Evolutionary conservation across 108 stramenopile species (phyloP).

Genomic region (Nitzschia palea): DNA sequence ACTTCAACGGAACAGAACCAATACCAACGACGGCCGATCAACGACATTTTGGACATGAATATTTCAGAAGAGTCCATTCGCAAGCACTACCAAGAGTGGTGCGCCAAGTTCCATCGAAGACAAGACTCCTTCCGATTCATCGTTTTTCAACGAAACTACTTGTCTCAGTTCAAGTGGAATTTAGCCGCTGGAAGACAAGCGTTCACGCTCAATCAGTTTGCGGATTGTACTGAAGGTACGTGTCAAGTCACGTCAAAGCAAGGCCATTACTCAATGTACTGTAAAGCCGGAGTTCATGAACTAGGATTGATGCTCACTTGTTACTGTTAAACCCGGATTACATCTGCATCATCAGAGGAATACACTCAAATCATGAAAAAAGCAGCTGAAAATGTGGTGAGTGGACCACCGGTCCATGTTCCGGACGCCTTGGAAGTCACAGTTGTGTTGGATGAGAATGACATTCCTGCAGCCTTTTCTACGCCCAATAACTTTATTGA

Average conservation of each 20-base stretch:
- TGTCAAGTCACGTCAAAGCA: no score
- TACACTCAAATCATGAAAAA: not conserved
- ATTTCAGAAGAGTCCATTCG: not conserved
- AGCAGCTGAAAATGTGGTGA: not conserved
- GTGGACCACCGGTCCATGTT: not conserved
- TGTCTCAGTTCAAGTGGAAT: conserved; percentile 1
- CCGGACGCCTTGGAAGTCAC: not conserved
- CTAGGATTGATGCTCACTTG: no score
- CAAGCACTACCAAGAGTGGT: conserved; percentile 3
- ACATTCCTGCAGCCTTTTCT: not conserved
- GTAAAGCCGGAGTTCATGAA: no score
- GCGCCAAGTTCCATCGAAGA: not conserved
- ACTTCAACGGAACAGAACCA: not conserved
- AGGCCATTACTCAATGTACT: no score
- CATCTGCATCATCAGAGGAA: not conserved
- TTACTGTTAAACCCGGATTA: no score
- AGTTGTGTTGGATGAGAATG: not conserved
- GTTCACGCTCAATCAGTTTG: not conserved
- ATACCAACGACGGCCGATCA: not conserved
- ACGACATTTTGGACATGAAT: not conserved
- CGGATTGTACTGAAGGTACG: conserved; percentile 3
- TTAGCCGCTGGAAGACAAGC: not conserved
- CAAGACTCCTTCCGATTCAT: not conserved
- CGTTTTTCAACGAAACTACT: not conserved
- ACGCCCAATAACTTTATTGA: not conserved